Evolutionary conservation across 352 stramenopile genomes (phyloP).

Genomic region (Plasmopara halstedii): DNA sequence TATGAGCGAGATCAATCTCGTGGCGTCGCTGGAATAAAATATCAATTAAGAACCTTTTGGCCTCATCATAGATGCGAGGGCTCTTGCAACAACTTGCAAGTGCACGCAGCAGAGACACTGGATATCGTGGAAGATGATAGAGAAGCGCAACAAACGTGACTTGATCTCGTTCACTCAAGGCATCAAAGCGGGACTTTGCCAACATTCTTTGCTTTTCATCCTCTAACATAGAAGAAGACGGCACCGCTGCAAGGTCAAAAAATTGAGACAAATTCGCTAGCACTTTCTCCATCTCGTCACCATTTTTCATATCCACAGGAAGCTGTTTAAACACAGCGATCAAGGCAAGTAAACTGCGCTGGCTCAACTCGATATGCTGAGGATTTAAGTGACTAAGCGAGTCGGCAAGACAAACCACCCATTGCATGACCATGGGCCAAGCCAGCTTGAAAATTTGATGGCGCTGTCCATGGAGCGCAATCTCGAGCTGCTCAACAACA

Average conservation of each 20-base stretch:
- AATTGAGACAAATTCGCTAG: slow-evolving; percentile 53
- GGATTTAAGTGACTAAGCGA: slow-evolving; percentile 51
- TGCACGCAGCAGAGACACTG: slow-evolving; percentile 53
- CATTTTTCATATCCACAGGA: slow-evolving; percentile 34
- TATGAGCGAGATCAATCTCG: slow-evolving; percentile 55
- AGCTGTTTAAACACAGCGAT: slow-evolving; percentile 77
- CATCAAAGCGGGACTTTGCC: slow-evolving; percentile 42
- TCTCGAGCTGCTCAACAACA: slow-evolving; percentile 49
- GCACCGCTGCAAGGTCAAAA: slow-evolving; percentile 39
- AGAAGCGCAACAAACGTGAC: slow-evolving; percentile 65
- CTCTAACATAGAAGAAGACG: slow-evolving; percentile 17
- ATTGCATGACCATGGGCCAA: slow-evolving; percentile 64
- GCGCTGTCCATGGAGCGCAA: slow-evolving; percentile 28
- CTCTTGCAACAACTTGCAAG: slow-evolving; percentile 76
- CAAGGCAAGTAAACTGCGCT: slow-evolving; percentile 53
- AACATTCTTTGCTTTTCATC: slow-evolving; percentile 20
- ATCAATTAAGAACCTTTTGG: slow-evolving; percentile 81
- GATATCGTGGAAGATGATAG: slow-evolving; percentile 68
- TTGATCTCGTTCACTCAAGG: slow-evolving; percentile 39
- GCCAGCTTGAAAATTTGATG: slow-evolving; percentile 17
- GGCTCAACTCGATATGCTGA: slow-evolving; percentile 50
- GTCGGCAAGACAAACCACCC: slow-evolving; percentile 59
- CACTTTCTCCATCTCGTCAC: slow-evolving; percentile 44
- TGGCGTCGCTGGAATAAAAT: slow-evolving; percentile 64
- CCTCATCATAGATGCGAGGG: slow-evolving; percentile 38